Evolutionary conservation across 208 protist species (phyloP), one percentile per base, ranked within the genome.

Genomic region (Acanthamoeba quina): DNA sequence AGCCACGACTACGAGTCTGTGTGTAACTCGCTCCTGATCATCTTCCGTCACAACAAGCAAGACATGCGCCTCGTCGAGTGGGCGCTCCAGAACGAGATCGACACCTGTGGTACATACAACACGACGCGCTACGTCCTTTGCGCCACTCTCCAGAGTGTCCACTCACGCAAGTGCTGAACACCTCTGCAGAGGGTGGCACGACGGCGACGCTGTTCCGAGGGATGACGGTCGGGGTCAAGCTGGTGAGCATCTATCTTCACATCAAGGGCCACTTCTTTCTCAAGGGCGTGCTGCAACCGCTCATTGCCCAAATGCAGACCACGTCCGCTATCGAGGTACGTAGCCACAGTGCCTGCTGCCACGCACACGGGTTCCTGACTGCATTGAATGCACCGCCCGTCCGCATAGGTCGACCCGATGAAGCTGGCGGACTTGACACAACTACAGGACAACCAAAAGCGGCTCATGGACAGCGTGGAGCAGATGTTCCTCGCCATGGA

Each of bases 221-320:
- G 5, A 89, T 89, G 82, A 89, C 82, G 5, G 82, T 89, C 7
- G 82, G 82, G 19, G 82, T 37, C 52, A 89, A 89, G 58, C 52
- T 89, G 21, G 82, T 47, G 34, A 89, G 82, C 82, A 89, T 89
- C 47, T 89, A 89, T 19, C 49, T 89, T 0, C 82, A 89, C 49
- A 89, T 89, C 31, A 89, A 89, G 52, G 82, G 82, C 49, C 82
- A 66, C 58, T 89, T 89, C 37, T 89, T 89, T 49, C 82, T 89
- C n/a, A 89, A 89, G 49, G 82, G 82, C 26, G 82, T 89, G 58
- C 47, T 89, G n/a, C 82, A 89, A 49, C 82, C 82, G 5, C 52
- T 89, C 52, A 89, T 89, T 17, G 82, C 82, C 19, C 82, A 89
- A 26, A 89, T 89, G 82, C 82, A 89, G 58, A 89, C 17, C 82